Evolutionary conservation across 148 eudicot species (phyloP).

Genomic region (Diospyros lotus): DNA sequence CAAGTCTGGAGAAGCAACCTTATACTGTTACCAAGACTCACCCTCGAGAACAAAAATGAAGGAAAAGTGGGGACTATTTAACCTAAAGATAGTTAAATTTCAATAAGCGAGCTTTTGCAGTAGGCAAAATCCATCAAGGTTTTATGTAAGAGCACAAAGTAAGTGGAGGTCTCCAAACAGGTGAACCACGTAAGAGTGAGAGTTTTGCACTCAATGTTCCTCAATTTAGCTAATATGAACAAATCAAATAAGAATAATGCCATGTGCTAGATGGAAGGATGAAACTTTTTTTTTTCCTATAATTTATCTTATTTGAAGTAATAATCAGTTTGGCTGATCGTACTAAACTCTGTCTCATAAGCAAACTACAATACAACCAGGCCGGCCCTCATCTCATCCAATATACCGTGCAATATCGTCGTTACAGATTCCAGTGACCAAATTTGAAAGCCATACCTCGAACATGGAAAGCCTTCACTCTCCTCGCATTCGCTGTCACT

Average conservation of each 20-base stretch:
- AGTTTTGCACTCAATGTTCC: neutral
- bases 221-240: neutral
- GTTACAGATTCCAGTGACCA: neutral
- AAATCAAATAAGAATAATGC: neutral
- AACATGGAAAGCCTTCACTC: constrained; percentile 4
- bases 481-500: constrained; percentile 30
- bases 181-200: neutral
- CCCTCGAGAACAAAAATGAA: neutral
- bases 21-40: no score
- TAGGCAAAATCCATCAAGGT: neutral
- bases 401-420: neutral
- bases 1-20: no score
- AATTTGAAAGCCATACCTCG: constrained; percentile 24
- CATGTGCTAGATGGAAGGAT: neutral
- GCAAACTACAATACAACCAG: no score
- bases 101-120: neutral
- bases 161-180: neutral
- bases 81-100: neutral
- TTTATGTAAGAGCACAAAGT: neutral
- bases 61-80: neutral
- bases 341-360: no score
- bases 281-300: neutral
- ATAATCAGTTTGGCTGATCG: neutral
- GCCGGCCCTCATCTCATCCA: neutral
- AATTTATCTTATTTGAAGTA: neutral